Conservation (phyloP, 306 rosid species). For the Dryas octopetala region DNA sequence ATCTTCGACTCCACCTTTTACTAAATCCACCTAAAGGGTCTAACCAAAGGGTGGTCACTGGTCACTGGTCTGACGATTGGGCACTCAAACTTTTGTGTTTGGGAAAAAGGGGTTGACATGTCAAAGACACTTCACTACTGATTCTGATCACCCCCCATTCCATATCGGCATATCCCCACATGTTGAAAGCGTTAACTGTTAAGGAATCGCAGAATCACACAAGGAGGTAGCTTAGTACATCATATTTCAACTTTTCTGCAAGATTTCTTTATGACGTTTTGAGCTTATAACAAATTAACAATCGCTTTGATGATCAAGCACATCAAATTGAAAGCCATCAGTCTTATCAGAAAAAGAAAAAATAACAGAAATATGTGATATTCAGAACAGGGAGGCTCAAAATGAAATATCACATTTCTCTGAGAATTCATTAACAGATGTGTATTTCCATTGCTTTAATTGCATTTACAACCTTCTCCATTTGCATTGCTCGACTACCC, state of each 20-base stretch:
- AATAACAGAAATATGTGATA: too few relatives aligned
- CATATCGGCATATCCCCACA: not conserved
- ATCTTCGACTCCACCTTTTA: too few relatives aligned
- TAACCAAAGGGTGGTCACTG: not conserved
- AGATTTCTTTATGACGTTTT: not conserved
- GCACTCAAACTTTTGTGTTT: not conserved
- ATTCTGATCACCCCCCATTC: constrained; percentile 2
- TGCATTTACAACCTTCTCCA: constrained; percentile 30
- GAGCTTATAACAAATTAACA: not conserved
- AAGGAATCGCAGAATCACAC: too few relatives aligned
- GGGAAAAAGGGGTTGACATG: not conserved
- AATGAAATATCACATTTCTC: too few relatives aligned
- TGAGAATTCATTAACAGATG: not conserved
- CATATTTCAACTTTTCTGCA: not conserved
- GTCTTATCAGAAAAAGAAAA: too few relatives aligned
- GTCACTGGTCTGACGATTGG: not conserved
- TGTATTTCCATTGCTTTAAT: constrained; percentile 18
- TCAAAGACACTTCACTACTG: not conserved
- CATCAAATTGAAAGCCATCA: not conserved
- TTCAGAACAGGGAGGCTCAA: too few relatives aligned
- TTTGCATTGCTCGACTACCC: constrained; percentile 35
- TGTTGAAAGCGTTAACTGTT: too few relatives aligned
- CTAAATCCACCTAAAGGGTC: too few relatives aligned
- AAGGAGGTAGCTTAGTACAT: not conserved
- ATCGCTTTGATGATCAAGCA: not conserved